Percentiles rank a stretch among this genome's conserved stretches.
These are phyloP conservation scores for Aspergillus arachidicola DNA, from an alignment of 2,329 filamentous ascomycete genomes.

Conservation along the genomic window DNA sequence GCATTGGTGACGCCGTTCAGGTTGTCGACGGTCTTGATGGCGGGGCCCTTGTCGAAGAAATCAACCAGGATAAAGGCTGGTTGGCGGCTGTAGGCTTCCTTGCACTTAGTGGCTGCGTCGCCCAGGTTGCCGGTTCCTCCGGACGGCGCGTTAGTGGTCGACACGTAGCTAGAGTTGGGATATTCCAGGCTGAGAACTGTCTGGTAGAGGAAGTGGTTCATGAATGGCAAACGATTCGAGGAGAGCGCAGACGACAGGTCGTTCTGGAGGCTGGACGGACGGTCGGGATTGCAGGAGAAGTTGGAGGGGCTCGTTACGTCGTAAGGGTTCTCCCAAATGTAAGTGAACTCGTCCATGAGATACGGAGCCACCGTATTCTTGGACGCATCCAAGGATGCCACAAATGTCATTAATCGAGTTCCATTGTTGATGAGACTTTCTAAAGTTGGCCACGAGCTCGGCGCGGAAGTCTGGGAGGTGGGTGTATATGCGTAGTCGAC, in stretches of 20 bases:
- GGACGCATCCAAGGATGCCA: conserved; percentile 54
- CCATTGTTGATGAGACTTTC: conserved; percentile 65
- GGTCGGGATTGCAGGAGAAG: conserved; percentile 73
- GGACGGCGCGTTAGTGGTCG: conserved; percentile 66
- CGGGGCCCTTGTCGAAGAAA: conserved; percentile 73
- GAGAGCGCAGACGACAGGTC: conserved; percentile 54
- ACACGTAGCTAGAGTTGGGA: conserved; percentile 63
- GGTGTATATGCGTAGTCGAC: conserved; percentile 64
- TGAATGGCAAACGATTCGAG: conserved; percentile 66
- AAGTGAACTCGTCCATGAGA: conserved; percentile 47
- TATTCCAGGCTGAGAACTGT: conserved; percentile 58
- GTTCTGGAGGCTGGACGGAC: conserved; percentile 59
- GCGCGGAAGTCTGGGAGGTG: conserved; percentile 44
- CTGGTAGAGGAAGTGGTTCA: conserved; percentile 79
- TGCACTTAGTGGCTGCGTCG: conserved; percentile 54
- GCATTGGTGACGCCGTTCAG: conserved; percentile 61
- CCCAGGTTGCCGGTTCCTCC: conserved; percentile 58
- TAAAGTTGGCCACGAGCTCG: conserved; percentile 69
- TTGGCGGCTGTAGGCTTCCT: conserved; percentile 59
- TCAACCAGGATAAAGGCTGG: conserved; percentile 80
- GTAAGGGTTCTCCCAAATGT: conserved; percentile 72
- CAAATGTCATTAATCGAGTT: conserved; percentile 69
- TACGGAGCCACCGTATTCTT: conserved; percentile 42
- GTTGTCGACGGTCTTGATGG: conserved; percentile 68
- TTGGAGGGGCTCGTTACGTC: conserved; percentile 63